Base-by-base conservation (phyloP, 225 moss, liverwort and hornwort species). In the Climacium dendroides region DNA sequence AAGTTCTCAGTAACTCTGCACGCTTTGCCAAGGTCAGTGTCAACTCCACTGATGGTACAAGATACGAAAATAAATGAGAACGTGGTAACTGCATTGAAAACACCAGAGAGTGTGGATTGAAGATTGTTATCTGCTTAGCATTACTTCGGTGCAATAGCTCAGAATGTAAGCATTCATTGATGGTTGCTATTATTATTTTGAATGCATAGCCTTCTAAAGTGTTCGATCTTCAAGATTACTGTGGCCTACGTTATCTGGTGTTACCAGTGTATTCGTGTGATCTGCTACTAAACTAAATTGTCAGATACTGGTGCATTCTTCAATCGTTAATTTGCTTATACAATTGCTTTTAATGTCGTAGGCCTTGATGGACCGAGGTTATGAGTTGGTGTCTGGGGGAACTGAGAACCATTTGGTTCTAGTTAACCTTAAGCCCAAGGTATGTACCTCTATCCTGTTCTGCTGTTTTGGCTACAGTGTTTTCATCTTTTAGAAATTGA, bases 341-440 rank as follows among this genome's bases (percentile, higher is more conserved):
- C 25, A 35, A 62, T 67, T 78, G 62, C n/a, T 87, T 72, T 60
- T 77, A 14, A 16, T 71, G 47, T 53, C 85, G 83, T 90, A 97
- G 96, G 91, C 96, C 37, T 91, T 98, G 81, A 88, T 66, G 62
- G 92, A 86, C 35, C 94, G 84, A 86, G 98, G 98, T 19, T 98
- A 96, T 80, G 96, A 96, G 15, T 84, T 98, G 88, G 98, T 98
- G 53, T 96, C 96, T 64, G 96, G 96, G 62, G 98, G 98, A 84
- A 98, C 96, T 15, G 95, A 95, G 85, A 98, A 98, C 79, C 98
- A 98, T 77, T 91, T 98, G 83, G 98, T 98, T 65, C 89, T 98
- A 43, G 98, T 98, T 37, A 96, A 98, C 80, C 87, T 96, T 45
- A 98, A 98, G 89, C 96, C 91, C 81, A 96, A 95, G 95, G 96